Base-by-base conservation (phyloP, 1,139 yeast genomes). In the Kazachstania sp. region DNA sequence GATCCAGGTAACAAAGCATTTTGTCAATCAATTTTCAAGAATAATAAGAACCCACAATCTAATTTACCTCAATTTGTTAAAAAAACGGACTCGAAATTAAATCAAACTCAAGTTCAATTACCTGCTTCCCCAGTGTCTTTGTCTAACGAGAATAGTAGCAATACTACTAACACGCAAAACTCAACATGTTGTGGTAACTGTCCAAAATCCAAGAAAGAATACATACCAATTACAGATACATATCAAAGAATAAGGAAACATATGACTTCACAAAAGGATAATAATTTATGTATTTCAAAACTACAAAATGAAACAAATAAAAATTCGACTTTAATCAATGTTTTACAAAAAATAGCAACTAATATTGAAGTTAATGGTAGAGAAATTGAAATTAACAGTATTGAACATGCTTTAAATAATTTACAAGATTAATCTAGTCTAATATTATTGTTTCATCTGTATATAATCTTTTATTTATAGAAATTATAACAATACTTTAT, bases 151-250 rank as follows among this genome's bases (percentile, higher is more conserved):
- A 26, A 11, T 26, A 26, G 12, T 12, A 26, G 18, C 3, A 34
- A 32, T 28, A 65, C 72, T 40, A 26, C 29, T 5, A n/a, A 13
- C 34, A 11, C 31, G 11, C 20, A 15, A 29, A 3, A 19, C 13
- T 13, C 18, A n/a, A 28, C 4, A 19, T 36, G 41, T 29, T 45
- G 44, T 31, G 16, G 31, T 9, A 28, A 28, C n/a, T 44, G 43
- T 39, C 11, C 40, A 13, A 23, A 40, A 12, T 11, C 15, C 2
- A 37, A 32, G 36, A 38, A 39, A 29, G 37, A 43, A 23, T 45
- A 45, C 18, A 36, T 36, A 6, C 41, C 47, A 9, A 40, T 45
- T 9, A 45, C 36, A 12, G 48, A 45, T 20, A 41, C 48, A 6
- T 45, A 37, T 30, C 48, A 45, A 42, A 45, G 48, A 15, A 45